Evolutionary conservation across 1,284 basidiomycete genomes (phyloP).

Genomic region (Ceratobasidium sp.): DNA sequence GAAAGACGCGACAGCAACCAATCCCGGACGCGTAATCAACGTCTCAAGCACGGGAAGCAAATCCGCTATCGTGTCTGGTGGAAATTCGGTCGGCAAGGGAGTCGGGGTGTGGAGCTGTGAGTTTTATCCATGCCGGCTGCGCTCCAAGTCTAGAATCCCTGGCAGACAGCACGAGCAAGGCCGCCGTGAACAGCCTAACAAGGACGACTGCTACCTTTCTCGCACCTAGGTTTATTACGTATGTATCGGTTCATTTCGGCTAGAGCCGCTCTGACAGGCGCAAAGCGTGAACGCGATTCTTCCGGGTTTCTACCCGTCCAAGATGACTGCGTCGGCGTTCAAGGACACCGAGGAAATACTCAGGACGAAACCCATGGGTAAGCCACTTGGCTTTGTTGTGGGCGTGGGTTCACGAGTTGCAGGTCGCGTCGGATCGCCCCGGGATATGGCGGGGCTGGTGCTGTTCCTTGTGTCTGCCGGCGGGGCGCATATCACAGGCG

Average conservation of each 20-base stretch:
- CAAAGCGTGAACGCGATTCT: conserved; percentile 1
- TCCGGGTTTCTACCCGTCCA: conserved; percentile 79
- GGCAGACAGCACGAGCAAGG: conserved; percentile 79
- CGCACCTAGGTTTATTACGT: conserved; percentile 70
- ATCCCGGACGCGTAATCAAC: conserved; percentile 82
- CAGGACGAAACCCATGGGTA: conserved; percentile 69
- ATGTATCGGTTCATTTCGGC: conserved; percentile 49
- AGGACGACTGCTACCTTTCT: conserved; percentile 77
- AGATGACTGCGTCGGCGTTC: conserved; percentile 85
- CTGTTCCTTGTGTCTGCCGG: conserved; percentile 79
- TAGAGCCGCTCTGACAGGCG: neutral
- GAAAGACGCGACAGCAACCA: conserved; percentile 72
- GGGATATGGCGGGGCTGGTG: conserved; percentile 79
- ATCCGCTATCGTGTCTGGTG: conserved; percentile 61
- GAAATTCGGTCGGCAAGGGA: conserved; percentile 64
- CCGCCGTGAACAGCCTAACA: conserved; percentile 80
- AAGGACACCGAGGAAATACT: conserved; percentile 65
- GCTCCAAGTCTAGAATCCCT: conserved; percentile 4
- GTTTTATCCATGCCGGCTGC: conserved; percentile 52
- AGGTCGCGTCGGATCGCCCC: conserved; percentile 75
- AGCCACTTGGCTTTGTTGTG: conserved; percentile 40
- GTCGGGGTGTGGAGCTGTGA: conserved; percentile 83
- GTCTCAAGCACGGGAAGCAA: conserved; percentile 80
- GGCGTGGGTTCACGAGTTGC: conserved; percentile 23
- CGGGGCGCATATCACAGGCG: conserved; percentile 76